Percentiles rank a stretch among this genome's conserved stretches.
Evolutionary conservation across 306 rosid species (phyloP).

Genomic region (Glycine tomentella): DNA sequence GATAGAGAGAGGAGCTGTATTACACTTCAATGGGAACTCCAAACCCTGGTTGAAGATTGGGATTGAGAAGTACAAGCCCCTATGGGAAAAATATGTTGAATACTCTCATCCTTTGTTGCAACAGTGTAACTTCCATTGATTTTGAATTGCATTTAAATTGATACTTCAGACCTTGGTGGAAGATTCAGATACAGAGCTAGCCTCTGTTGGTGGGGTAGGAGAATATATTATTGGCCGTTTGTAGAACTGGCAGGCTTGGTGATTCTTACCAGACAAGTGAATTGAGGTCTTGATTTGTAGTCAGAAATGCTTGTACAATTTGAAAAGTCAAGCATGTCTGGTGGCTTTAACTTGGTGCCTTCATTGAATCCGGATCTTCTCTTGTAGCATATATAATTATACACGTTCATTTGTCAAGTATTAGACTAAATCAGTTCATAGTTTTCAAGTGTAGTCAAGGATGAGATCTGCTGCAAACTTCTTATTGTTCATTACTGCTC

Average conservation of each 20-base stretch:
- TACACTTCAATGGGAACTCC: slow-evolving; percentile 91
- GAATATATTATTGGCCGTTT: slow-evolving; percentile 53
- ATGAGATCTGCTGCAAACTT: slow-evolving; percentile 28
- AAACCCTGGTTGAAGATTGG: slow-evolving; percentile 96
- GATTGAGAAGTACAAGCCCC: slow-evolving; percentile 86
- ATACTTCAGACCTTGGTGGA: slow-evolving; percentile 64
- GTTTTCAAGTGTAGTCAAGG: slow-evolving; percentile 17
- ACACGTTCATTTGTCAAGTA: slow-evolving; percentile 43
- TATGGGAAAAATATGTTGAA: slow-evolving; percentile 84
- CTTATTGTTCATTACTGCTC: slow-evolving; percentile 8
- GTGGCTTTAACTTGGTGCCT: slow-evolving; percentile 51
- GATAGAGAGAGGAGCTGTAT: slow-evolving; percentile 82
- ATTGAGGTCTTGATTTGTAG: slow-evolving; percentile 48
- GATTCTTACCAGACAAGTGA: slow-evolving; percentile 37
- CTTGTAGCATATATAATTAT: slow-evolving; percentile 48
- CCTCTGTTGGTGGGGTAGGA: slow-evolving; percentile 55
- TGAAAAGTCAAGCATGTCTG: slow-evolving; percentile 58
- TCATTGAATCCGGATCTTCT: slow-evolving; percentile 44
- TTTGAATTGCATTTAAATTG: slow-evolving; percentile 49
- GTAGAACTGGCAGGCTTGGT: slow-evolving; percentile 39
- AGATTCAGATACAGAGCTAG: slow-evolving; percentile 63
- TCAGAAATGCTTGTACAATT: slow-evolving; percentile 61
- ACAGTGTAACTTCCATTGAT: slow-evolving; percentile 78
- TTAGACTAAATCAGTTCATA: slow-evolving; percentile 45
- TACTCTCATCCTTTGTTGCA: slow-evolving; percentile 75